Percentiles rank a stretch among this genome's conserved stretches.
phyloP scores from a whole-genome alignment of 2,329 filamentous ascomycete genomes.

The Ascochyta fabae region DNA sequence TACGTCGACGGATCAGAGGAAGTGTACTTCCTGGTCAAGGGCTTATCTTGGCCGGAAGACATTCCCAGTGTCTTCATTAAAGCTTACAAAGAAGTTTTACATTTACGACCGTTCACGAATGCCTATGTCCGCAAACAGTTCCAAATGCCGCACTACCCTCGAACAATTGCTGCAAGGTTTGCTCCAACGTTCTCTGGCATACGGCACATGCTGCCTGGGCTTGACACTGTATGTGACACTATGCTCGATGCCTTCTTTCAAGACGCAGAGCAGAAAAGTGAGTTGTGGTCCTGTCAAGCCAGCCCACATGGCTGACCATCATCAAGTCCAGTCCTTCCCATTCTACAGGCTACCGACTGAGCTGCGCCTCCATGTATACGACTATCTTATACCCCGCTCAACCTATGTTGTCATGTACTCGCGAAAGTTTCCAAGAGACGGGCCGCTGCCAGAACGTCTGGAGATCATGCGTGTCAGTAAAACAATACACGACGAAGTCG shows the following conservation, averaged over 20 bases:
- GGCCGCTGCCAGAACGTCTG: constrained; percentile 10
- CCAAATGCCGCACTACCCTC: neutral
- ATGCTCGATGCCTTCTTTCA: constrained; percentile 20
- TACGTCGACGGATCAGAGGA: constrained; percentile 30
- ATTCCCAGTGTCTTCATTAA: constrained; percentile 28
- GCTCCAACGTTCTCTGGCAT: constrained; percentile 33
- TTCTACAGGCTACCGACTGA: constrained; percentile 34
- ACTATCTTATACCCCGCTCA: constrained; percentile 24
- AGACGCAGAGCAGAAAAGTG: constrained; percentile 23
- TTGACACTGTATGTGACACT: constrained; percentile 30
- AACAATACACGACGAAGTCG: constrained; percentile 25
- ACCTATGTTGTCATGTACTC: constrained; percentile 8
- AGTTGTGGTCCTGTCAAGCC: neutral
- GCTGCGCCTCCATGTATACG: constrained; percentile 31
- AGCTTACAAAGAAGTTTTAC: constrained; percentile 26
- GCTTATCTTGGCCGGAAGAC: constrained; percentile 24
- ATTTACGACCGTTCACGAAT: constrained; percentile 25
- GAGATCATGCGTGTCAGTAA: constrained; percentile 27
- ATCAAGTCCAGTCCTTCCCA: constrained; percentile 28
- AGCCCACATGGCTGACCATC: constrained; percentile 4
- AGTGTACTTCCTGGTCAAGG: constrained; percentile 25
- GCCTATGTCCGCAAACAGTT: constrained; percentile 15
- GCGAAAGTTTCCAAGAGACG: neutral
- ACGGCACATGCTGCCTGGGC: constrained; percentile 19
- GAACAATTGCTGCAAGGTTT: constrained; percentile 4